These are phyloP conservation scores for Pseudopyricularia javanii DNA, from an alignment of 2,329 filamentous ascomycete species.

Conservation along the genomic window DNA sequence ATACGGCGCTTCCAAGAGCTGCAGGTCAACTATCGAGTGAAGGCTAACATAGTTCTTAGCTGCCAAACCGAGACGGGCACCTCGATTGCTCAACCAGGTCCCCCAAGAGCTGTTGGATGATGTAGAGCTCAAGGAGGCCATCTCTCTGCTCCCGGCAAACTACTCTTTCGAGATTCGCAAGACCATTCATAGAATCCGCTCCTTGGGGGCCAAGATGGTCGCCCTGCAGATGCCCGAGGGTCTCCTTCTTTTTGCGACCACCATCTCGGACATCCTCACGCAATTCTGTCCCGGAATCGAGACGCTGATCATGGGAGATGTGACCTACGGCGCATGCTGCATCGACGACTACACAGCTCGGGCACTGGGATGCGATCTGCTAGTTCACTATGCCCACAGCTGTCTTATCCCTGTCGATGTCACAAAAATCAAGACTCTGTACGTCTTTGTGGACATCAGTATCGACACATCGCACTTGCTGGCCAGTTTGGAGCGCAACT, in stretches of 20 bases:
- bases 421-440: constrained; percentile 92
- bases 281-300: constrained; percentile 87
- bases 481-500: constrained; percentile 79
- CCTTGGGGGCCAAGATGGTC: constrained; percentile 65
- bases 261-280: constrained; percentile 89
- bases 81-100: constrained; percentile 81
- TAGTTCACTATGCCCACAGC: constrained; percentile 95
- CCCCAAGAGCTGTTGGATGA: constrained; percentile 79
- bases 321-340: constrained; percentile 96
- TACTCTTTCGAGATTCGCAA: constrained; percentile 99
- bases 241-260: constrained; percentile 87
- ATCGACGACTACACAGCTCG: constrained; percentile 97
- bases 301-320: constrained; percentile 97
- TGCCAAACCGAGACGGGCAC: constrained; percentile 56
- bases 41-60: constrained; percentile 31
- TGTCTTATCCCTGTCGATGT: constrained; percentile 94
- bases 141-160: constrained; percentile 79
- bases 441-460: constrained; percentile 96
- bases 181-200: constrained; percentile 87
- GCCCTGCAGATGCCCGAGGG: constrained; percentile 98
- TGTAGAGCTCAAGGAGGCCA: constrained; percentile 73
- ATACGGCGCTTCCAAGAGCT: not conserved
- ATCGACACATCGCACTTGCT: constrained; percentile 85
- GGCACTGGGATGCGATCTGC: constrained; percentile 82
- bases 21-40: constrained; percentile 17